Evolutionary conservation across 1,139 yeast species (phyloP), one percentile per base, ranked within the genome.

Genomic region (Candida tunisiensis): DNA sequence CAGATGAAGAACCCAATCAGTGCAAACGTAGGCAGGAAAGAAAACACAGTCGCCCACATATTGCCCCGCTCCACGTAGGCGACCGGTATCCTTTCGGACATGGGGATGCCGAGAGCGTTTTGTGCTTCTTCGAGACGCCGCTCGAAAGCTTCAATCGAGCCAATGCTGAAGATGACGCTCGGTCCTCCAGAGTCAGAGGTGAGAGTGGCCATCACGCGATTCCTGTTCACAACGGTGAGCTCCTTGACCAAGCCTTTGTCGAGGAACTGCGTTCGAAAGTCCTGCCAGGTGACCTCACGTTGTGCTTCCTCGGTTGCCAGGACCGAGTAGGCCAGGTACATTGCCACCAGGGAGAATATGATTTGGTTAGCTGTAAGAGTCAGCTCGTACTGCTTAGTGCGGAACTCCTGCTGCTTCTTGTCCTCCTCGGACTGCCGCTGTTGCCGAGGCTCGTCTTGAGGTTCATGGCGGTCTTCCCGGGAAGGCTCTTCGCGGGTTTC

Each of bases 91-190:
- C 93, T 64, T 40, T 79, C 74, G 28, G 53, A 58, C 10, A 67
- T 59, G 1, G 79, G 68, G 25, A 83, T 73, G 3, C 69, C 66
- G 34, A 75, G 65, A 31, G 65, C 66, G 33, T 77, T 74, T 53
- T 88, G 96, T 10, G 78, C 71, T 28, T 62, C 65, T 32, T 73
- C 79, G 43, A 91, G 61, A 41, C 74, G 79, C 31, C 74, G 70
- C 55, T 91, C 98, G 47, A 91, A 83, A 6, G 74, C 61, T 39
- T 83, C 95, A 9, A 83, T 70, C 0, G 93, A 78, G 5, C 98
- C 98, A 40, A 91, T 80, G 23, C 80, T 70, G 56, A 88, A 91
- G 8, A 57, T 57, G 21, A 67, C 34, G 5, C 30, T 34, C 15
- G 37, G 29, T 25, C 38, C 35, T 21, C 30, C 21, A 24, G 32